Percentiles rank a stretch among this genome's conserved stretches.
Conservation (phyloP, 768 basidiomycete species). For the Auriculariales sp. region DNA sequence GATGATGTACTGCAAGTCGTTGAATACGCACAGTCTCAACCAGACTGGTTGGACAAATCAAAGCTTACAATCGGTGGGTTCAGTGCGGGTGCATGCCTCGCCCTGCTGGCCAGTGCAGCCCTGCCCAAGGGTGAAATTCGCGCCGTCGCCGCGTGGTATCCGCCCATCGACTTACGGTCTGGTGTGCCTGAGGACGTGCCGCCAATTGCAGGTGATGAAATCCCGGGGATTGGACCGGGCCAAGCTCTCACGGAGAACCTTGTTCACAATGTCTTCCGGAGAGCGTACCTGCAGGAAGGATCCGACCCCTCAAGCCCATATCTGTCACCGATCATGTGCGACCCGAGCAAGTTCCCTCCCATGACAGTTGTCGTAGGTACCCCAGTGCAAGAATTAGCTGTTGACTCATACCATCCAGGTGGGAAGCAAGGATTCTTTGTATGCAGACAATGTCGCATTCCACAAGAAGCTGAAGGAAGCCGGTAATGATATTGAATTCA, state of each 20-base stretch:
- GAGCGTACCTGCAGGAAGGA: background rate
- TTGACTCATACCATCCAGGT: background rate
- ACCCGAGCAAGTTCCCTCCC: background rate
- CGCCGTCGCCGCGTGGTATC: background rate
- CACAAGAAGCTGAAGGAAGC: background rate
- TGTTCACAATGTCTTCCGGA: background rate
- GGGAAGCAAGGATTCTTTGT: background rate
- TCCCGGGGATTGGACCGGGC: background rate
- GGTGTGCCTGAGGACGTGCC: background rate
- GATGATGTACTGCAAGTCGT: background rate
- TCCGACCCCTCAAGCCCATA: background rate
- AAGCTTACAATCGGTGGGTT: background rate
- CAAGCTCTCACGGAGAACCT: background rate
- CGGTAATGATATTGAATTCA: background rate
- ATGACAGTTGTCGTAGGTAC: background rate
- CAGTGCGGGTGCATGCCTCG: background rate
- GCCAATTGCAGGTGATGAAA: background rate
- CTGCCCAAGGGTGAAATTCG: background rate
- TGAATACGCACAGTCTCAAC: background rate
- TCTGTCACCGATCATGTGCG: background rate
- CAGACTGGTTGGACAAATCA: background rate
- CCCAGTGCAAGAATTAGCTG: background rate
- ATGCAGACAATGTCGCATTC: background rate
- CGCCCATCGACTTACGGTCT: background rate
- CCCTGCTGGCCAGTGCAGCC: background rate